Evolutionary conservation across 257 asterid species (phyloP).

Genomic region (Misopates orontium): DNA sequence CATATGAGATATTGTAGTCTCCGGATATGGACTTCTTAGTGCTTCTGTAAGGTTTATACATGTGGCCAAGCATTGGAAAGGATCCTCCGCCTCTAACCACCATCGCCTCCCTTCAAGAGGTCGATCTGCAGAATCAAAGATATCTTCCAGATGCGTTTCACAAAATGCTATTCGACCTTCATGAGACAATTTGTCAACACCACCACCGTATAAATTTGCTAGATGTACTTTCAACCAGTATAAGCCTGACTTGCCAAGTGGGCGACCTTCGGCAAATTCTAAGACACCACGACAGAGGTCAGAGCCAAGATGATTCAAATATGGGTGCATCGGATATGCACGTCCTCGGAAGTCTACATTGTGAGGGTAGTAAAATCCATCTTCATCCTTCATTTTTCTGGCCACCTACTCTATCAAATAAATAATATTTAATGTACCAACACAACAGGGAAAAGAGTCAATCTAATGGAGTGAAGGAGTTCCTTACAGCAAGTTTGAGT

Average conservation of each 20-base stretch:
- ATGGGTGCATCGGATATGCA: constrained; percentile 99
- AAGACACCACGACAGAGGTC: constrained; percentile 93
- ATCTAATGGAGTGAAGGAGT: constrained; percentile 25
- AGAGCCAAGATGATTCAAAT: constrained; percentile 94
- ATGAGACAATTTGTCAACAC: constrained; percentile 82
- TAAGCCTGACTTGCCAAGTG: constrained; percentile 91
- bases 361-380: constrained; percentile 96
- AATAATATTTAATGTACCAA: constrained; percentile 20
- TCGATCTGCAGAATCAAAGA: constrained; percentile 92
- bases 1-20: constrained; percentile 63
- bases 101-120: constrained; percentile 96
- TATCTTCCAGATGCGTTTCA: constrained; percentile 77
- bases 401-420: constrained; percentile 73
- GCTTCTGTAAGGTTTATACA: constrained; percentile 85
- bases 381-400: constrained; percentile 95
- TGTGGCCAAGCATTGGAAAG: constrained; percentile 93
- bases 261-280: constrained; percentile 95
- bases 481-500: constrained; percentile 91
- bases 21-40: constrained; percentile 81
- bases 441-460: constrained; percentile 4
- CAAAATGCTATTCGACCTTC: constrained; percentile 79
- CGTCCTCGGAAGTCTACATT: constrained; percentile 98
- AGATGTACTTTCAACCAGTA: constrained; percentile 83
- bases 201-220: constrained; percentile 88
- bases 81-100: constrained; percentile 98